A percentile compares a stretch with the other conserved stretches of the same genome.
phyloP scores from a whole-genome alignment of 768 basidiomycete genomes.

The Boletus vermiculosoides region DNA sequence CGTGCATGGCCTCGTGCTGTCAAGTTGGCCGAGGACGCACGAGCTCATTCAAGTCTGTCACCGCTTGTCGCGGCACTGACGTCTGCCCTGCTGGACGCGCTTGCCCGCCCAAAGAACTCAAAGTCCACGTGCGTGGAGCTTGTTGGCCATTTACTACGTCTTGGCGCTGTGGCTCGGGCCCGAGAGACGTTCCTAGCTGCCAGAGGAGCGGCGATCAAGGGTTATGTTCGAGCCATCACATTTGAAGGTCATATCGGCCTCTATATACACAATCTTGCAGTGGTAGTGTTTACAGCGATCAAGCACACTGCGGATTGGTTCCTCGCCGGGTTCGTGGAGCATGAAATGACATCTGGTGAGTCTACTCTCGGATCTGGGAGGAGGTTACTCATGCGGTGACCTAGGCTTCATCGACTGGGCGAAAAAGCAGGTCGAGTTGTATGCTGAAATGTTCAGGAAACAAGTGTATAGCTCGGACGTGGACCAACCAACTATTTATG shows the following conservation, averaged over 20 bases:
- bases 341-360: constrained; percentile 89
- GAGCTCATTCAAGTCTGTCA: constrained; percentile 60
- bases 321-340: constrained; percentile 91
- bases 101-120: constrained; percentile 73
- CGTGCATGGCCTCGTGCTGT: constrained; percentile 88
- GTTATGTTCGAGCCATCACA: constrained; percentile 79
- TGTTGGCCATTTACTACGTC: constrained; percentile 67
- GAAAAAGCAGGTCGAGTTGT: constrained; percentile 77
- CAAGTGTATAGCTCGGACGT: constrained; percentile 89
- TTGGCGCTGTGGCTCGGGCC: constrained; percentile 77
- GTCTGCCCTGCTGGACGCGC: constrained; percentile 64
- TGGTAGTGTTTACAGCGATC: constrained; percentile 91
- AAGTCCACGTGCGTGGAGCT: constrained; percentile 73
- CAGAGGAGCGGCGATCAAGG: constrained; percentile 69
- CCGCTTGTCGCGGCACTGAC: constrained; percentile 67
- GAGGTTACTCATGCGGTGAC: background rate
- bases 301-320: constrained; percentile 99
- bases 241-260: constrained; percentile 87
- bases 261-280: constrained; percentile 83
- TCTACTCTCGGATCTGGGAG: constrained; percentile 5
- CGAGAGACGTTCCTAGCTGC: constrained; percentile 80
- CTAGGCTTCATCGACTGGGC: constrained; percentile 95
- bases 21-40: constrained; percentile 81
- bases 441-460: constrained; percentile 80
- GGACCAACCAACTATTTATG: constrained; percentile 66